These are phyloP conservation scores for Hanseniaspora vineae DNA, from an alignment of 805 yeast genomes.

Conservation along the genomic window DNA sequence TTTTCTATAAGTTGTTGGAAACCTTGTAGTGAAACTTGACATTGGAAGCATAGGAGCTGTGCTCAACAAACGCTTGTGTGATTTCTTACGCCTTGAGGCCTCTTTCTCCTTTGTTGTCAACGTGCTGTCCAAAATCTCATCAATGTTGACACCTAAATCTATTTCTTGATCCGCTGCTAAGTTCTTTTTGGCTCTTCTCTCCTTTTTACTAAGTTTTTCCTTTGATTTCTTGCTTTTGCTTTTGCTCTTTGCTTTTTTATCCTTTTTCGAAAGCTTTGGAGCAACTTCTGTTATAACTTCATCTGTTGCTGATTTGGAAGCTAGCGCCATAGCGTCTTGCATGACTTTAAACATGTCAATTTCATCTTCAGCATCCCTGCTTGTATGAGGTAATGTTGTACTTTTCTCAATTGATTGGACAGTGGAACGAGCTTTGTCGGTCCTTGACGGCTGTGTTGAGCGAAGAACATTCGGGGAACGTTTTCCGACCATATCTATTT, in stretches of 20 bases:
- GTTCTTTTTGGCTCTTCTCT: constrained; percentile 9
- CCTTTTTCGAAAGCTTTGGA: constrained; percentile 4
- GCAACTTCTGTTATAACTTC: constrained; percentile 8
- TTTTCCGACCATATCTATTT: no score
- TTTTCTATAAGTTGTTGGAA: constrained; percentile 13
- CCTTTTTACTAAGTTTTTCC: constrained; percentile 1
- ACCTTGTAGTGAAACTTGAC: constrained; percentile 8
- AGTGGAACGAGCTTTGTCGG: no score
- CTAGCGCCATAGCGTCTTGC: constrained; percentile 68
- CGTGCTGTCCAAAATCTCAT: constrained; percentile 5
- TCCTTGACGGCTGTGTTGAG: no score
- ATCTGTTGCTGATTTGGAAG: constrained; percentile 36
- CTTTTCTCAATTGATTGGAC: no score
- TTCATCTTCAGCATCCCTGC: constrained; percentile 26
- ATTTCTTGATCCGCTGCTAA: constrained; percentile 10
- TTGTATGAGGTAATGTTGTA: not conserved
- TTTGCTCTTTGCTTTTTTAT: constrained; percentile 8
- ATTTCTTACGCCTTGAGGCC: not conserved
- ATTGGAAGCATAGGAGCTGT: constrained; percentile 3
- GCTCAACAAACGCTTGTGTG: not conserved
- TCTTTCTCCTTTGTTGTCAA: constrained; percentile 1
- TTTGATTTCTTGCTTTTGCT: constrained; percentile 11
- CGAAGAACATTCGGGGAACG: no score
- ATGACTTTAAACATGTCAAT: constrained; percentile 60
- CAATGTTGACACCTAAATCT: constrained; percentile 9